Conservation (phyloP, 441 rosid species). For the Populus hybrid region DNA sequence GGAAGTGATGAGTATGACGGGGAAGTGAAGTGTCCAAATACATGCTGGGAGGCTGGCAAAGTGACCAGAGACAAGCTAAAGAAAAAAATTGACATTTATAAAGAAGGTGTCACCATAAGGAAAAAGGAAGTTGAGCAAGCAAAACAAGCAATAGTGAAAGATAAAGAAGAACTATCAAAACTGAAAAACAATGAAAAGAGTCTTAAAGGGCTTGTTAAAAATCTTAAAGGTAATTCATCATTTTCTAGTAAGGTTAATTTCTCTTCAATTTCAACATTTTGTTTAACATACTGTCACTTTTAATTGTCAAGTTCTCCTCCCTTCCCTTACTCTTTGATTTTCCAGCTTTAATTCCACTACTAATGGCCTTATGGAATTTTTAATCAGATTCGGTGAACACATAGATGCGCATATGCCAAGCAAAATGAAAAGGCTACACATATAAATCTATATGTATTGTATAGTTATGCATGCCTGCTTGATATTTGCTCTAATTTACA, state of each 20-base stretch:
- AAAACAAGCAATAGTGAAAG: slow-evolving; percentile 54
- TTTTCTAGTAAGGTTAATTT: background rate
- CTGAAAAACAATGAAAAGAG: slow-evolving; percentile 68
- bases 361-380: background rate
- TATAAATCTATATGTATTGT: background rate
- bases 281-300: background rate
- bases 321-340: background rate
- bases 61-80: slow-evolving; percentile 72
- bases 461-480: background rate
- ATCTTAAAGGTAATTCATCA: slow-evolving; percentile 47
- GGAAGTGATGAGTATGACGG: slow-evolving; percentile 98
- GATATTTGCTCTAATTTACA: background rate
- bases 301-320: background rate
- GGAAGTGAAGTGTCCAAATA: slow-evolving; percentile 57
- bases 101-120: slow-evolving; percentile 63
- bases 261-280: background rate
- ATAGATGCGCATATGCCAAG: no score
- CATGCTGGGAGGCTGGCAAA: slow-evolving; percentile 98
- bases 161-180: slow-evolving; percentile 66
- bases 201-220: slow-evolving; percentile 74
- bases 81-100: slow-evolving; percentile 63
- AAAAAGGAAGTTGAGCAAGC: slow-evolving; percentile 56
- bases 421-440: no score
- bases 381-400: no score
- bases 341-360: background rate